phyloP scores from a whole-genome alignment of 2,329 filamentous ascomycete species.

The Fusarium marasasianum region DNA sequence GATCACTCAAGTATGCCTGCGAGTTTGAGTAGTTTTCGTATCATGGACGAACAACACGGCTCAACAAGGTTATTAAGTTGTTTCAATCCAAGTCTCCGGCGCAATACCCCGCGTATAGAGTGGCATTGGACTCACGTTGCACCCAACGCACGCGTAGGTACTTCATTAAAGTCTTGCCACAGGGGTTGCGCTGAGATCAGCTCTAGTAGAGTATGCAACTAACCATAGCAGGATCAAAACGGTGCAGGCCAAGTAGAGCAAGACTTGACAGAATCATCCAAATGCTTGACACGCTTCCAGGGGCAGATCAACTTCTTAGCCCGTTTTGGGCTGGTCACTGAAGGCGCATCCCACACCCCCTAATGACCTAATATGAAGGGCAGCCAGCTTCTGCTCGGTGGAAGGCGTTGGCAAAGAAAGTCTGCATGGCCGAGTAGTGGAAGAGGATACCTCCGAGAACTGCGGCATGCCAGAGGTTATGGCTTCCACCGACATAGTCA shows the following conservation, averaged over 20 bases:
- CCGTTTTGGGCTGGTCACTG: neutral
- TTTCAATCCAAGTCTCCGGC: neutral
- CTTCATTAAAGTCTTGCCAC: neutral
- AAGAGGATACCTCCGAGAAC: constrained; percentile 97
- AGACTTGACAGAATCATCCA: neutral
- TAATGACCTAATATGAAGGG: constrained; percentile 56
- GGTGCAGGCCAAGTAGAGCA: neutral
- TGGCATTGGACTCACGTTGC: neutral
- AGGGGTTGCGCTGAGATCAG: neutral
- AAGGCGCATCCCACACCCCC: neutral
- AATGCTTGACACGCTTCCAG: neutral
- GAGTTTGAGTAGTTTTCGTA: neutral
- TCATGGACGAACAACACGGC: neutral
- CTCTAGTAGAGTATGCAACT: neutral
- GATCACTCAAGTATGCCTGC: neutral
- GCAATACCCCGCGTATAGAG: neutral
- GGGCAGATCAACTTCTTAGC: neutral
- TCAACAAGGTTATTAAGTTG: neutral
- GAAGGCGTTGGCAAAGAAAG: constrained; percentile 87
- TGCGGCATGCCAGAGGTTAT: constrained; percentile 97
- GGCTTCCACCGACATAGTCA: constrained; percentile 93
- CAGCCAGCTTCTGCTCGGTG: constrained; percentile 70
- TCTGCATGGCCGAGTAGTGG: constrained; percentile 95
- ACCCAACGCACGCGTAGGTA: neutral
- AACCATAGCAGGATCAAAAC: neutral